phyloP scores from a whole-genome alignment of 306 rosid species.

The Cyclanthera cordifolia region DNA sequence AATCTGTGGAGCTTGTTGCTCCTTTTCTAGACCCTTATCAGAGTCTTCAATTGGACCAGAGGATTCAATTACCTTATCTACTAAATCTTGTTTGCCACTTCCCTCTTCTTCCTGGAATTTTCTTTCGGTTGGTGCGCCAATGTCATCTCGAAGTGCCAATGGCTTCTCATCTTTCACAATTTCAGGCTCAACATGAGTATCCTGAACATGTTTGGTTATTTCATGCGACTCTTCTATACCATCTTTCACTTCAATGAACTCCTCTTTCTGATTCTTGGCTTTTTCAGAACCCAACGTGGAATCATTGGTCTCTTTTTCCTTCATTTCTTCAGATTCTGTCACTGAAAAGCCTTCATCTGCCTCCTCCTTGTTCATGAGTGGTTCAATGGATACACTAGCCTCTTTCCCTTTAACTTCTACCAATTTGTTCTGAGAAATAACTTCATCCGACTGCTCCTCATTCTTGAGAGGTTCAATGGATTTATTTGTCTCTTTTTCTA shows the following conservation, averaged over 20 bases:
- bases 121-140: neutral
- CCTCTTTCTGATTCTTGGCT: neutral
- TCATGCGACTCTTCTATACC: neutral
- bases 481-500: neutral
- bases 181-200: slow-evolving; percentile 8
- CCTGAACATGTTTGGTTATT: slow-evolving; percentile 5
- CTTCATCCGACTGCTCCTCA: neutral
- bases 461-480: neutral
- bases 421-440: neutral
- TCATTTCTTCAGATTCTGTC: neutral
- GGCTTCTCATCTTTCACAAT: neutral
- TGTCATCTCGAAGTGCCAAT: neutral
- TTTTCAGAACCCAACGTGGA: neutral
- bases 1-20: neutral
- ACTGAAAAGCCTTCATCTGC: neutral
- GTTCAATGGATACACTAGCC: neutral
- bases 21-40: neutral
- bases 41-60: neutral
- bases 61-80: neutral
- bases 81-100: slow-evolving; percentile 3
- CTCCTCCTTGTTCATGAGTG: slow-evolving; percentile 5
- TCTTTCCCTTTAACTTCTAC: neutral
- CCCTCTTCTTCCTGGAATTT: neutral
- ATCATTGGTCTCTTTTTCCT: neutral
- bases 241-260: neutral